Evolutionary conservation across 257 asterid species (phyloP), one percentile per base, ranked within the genome.

Genomic region (Petunia secreta): DNA sequence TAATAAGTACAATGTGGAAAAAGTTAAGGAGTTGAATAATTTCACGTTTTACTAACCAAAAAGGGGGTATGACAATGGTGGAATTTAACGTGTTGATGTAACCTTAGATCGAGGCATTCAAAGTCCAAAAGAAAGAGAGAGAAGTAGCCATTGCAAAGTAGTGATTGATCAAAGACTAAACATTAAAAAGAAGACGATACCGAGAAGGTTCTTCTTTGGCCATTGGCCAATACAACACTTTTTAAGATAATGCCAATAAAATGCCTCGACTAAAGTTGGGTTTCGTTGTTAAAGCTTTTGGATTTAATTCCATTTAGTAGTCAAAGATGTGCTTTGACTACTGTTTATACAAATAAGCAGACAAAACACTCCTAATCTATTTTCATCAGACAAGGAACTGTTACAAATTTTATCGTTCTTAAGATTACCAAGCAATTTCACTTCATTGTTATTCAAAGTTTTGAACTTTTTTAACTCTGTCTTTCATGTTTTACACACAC

Each of bases 31-130:
- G 48, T 16, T 44, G 5, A 8, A 16, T 46, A 69, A 69, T 69
- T 69, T 69, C 39, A n/a, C 43, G 4, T 43, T 43, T n/a, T 67
- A 4, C 39, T 8, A 8, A 0, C 74, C 50, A 58, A 9, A 4
- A 2, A 69, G 16, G 9, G 2, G 54, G 2, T 9, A 68, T 16
- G 16, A 3, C 1, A 8, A 44, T 68, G 2, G 44, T 71, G 34
- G 6, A 71, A 71, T 48, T 71, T 48, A 71, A 71, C 44, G 60
- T 46, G 5, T 71, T 71, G 77, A 71, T 71, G 77, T 71, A 25
- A 34, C 60, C 9, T 34, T 71, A 25, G 43, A 71, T 25, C 25
- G 60, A 34, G 77, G 77, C 44, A 71, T 71, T 71, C 77, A 71
- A 71, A 71, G 77, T 71, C 62, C 77, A 34, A 71, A 71, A 71